Conservation (phyloP, 257 asterid genomes). For the Rhazya stricta region DNA sequence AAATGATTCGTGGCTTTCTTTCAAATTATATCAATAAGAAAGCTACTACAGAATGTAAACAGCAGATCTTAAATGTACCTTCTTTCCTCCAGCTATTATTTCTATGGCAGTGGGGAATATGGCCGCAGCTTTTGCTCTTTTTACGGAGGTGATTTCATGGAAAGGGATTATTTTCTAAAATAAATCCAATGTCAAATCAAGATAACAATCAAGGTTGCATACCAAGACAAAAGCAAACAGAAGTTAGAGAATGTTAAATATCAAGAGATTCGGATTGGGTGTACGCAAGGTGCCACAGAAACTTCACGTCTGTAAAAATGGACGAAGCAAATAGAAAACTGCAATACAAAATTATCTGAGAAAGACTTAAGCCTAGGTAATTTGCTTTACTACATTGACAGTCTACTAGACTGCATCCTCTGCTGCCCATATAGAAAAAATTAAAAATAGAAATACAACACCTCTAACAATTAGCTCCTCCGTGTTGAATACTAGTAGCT, state of each 20-base stretch:
- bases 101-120: slow-evolving; percentile 96
- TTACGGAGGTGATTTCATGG: slow-evolving; percentile 69
- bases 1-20: slow-evolving; percentile 1
- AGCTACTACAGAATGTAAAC: not conserved
- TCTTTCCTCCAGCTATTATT: slow-evolving; percentile 75
- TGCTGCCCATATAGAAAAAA: not conserved
- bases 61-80: slow-evolving; percentile 37
- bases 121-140: slow-evolving; percentile 87
- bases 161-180: slow-evolving; percentile 73
- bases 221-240: not conserved
- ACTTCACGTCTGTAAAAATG: not conserved
- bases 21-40: slow-evolving; percentile 1
- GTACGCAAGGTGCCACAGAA: not conserved
- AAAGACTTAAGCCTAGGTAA: not conserved
- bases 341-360: not conserved
- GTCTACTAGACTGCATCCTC: not conserved
- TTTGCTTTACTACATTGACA: not conserved
- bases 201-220: not conserved
- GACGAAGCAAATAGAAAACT: not conserved
- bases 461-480: not conserved
- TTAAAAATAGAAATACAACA: not conserved
- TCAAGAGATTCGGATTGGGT: not conserved
- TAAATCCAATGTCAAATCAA: slow-evolving; percentile 13
- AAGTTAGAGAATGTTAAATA: not conserved
- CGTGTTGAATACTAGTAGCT: not conserved